phyloP scores from a whole-genome alignment of 352 stramenopile species.

The Globisporangium viniferum region DNA sequence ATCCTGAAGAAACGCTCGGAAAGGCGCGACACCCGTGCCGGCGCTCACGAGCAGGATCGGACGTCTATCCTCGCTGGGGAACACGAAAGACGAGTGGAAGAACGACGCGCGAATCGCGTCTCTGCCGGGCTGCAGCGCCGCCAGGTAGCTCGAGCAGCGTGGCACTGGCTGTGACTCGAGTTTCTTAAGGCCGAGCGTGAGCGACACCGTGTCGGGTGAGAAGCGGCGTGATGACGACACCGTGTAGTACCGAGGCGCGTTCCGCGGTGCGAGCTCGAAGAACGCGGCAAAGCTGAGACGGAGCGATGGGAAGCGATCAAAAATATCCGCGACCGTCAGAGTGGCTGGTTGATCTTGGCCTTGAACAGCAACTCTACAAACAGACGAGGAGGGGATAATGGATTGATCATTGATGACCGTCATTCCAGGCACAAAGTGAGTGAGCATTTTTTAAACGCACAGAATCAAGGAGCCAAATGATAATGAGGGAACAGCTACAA shows the following conservation, averaged over 20 bases:
- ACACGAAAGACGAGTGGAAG: constrained; percentile 75
- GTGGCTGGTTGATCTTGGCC: background rate
- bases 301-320: constrained; percentile 67
- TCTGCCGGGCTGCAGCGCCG: constrained; percentile 34
- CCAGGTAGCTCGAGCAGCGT: constrained; percentile 74
- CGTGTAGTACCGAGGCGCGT: constrained; percentile 77
- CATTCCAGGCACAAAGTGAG: background rate
- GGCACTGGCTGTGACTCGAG: constrained; percentile 47
- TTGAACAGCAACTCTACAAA: background rate
- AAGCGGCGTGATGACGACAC: constrained; percentile 75
- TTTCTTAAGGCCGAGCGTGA: constrained; percentile 70
- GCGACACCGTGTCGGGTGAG: constrained; percentile 50
- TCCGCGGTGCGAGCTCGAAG: constrained; percentile 62
- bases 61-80: constrained; percentile 50
- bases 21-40: constrained; percentile 79
- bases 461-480: constrained; percentile 5
- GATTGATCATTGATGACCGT: background rate
- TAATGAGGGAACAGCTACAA: background rate
- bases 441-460: background rate
- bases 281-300: constrained; percentile 60
- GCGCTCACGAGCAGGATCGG: constrained; percentile 77
- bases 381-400: background rate
- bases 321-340: constrained; percentile 51
- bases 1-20: constrained; percentile 78
- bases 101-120: constrained; percentile 61